Percentiles rank a stretch among this genome's conserved stretches.
Evolutionary conservation across 1,284 basidiomycete species (phyloP).

Genomic region (Stygiomarasmius scandens): DNA sequence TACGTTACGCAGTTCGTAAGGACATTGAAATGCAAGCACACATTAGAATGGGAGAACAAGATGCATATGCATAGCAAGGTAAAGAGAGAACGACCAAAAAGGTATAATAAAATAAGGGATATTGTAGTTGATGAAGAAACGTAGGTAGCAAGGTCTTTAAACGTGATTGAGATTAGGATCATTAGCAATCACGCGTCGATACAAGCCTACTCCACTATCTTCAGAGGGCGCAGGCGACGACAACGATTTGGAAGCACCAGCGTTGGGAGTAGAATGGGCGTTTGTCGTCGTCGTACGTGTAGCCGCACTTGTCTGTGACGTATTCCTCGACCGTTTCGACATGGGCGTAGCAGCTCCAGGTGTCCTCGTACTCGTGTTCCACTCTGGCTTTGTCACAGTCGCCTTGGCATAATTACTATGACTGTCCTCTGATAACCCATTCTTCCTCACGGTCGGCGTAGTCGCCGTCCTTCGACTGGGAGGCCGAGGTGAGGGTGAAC

Average conservation of each 20-base stretch:
- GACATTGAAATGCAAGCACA: too few relatives aligned
- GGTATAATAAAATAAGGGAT: too few relatives aligned
- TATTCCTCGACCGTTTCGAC: conserved; percentile 62
- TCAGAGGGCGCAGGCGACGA: conserved; percentile 79
- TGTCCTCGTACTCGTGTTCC: conserved; percentile 69
- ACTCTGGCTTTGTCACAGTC: conserved; percentile 69
- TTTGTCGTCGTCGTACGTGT: conserved; percentile 35
- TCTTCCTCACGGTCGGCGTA: conserved; percentile 48
- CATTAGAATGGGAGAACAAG: too few relatives aligned
- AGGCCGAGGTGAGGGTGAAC: conserved; percentile 53
- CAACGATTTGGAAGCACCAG: conserved; percentile 51
- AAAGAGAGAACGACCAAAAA: too few relatives aligned
- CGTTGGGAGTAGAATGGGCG: neutral
- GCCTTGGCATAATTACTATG: conserved; percentile 65
- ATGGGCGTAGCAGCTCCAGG: conserved; percentile 45
- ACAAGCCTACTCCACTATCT: conserved; percentile 80
- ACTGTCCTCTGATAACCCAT: conserved; percentile 52
- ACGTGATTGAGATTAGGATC: conserved; percentile 44
- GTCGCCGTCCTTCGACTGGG: conserved; percentile 61
- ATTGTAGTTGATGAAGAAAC: too few relatives aligned
- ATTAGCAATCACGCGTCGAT: conserved; percentile 75
- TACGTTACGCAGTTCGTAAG: too few relatives aligned
- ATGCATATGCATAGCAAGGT: too few relatives aligned
- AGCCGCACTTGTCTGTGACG: conserved; percentile 66
- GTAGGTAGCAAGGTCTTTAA: too few relatives aligned